These are phyloP conservation scores for Suillus sp. DNA, from an alignment of 768 basidiomycete species.

Conservation along the genomic window DNA sequence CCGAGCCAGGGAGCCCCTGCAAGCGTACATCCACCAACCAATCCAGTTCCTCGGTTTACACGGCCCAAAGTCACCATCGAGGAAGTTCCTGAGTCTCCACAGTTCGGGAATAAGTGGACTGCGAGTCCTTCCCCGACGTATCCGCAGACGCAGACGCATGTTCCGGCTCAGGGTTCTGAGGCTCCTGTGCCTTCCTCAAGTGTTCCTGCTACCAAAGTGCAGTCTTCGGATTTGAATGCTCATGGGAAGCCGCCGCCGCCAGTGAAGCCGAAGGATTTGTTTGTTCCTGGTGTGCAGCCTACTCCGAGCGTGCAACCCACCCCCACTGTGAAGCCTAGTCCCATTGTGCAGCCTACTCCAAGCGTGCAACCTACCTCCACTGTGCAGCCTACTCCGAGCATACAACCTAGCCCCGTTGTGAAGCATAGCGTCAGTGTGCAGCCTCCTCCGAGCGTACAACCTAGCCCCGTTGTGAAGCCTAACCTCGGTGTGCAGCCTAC, in stretches of 20 bases:
- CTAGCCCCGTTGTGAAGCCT: neutral
- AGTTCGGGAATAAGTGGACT: constrained; percentile 17
- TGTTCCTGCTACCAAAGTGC: constrained; percentile 7
- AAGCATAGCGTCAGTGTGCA: neutral
- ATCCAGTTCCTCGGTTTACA: constrained; percentile 11
- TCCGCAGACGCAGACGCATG: constrained; percentile 12
- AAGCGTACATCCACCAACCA: constrained; percentile 9
- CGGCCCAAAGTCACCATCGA: constrained; percentile 34
- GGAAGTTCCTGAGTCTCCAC: constrained; percentile 27
- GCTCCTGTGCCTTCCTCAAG: constrained; percentile 12
- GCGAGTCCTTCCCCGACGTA: constrained; percentile 8
- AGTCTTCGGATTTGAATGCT: constrained; percentile 16
- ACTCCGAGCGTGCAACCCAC: neutral
- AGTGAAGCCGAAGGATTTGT: constrained; percentile 23
- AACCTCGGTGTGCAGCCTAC: neutral
- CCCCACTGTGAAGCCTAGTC: neutral
- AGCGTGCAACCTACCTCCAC: neutral
- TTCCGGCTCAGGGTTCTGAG: constrained; percentile 15
- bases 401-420: neutral
- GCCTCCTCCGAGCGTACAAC: neutral
- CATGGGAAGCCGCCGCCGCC: constrained; percentile 23
- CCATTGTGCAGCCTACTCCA: neutral
- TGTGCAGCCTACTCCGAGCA: neutral
- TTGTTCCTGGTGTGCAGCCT: neutral
- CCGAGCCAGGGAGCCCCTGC: neutral